A percentile compares a stretch with the other conserved stretches of the same genome.
These are phyloP conservation scores for Phytopythium ostracodes DNA, from an alignment of 352 stramenopile genomes.

Conservation along the genomic window DNA sequence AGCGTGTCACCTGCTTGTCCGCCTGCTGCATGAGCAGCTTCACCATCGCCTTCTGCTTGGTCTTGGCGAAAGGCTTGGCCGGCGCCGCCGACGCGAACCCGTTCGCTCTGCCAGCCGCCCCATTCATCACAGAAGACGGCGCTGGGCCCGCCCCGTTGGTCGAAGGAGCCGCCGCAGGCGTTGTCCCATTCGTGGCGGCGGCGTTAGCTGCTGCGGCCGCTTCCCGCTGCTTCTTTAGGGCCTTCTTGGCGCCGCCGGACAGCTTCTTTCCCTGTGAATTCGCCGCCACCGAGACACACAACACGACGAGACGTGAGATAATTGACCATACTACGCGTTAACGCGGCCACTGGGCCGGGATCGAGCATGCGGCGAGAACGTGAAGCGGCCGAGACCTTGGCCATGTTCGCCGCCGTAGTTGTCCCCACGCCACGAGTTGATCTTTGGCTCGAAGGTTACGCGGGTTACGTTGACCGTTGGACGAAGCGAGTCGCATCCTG, in stretches of 20 bases:
- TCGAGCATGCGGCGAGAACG: no score
- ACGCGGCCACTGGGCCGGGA: no score
- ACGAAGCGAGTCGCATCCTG: no score
- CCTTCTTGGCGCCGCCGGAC: conserved; percentile 31
- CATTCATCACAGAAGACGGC: neutral
- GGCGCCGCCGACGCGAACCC: conserved; percentile 9
- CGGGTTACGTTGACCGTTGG: no score
- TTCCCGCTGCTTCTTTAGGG: conserved; percentile 52
- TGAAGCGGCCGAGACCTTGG: conserved; percentile 9
- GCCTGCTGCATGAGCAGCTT: conserved; percentile 56
- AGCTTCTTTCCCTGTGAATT: conserved; percentile 37
- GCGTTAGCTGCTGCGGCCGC: conserved; percentile 3
- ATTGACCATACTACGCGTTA: neutral
- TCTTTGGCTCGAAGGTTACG: neutral
- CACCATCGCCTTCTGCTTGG: conserved; percentile 53
- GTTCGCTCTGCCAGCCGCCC: neutral
- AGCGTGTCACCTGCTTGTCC: conserved; percentile 34
- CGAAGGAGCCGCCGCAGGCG: neutral
- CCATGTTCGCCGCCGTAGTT: conserved; percentile 10
- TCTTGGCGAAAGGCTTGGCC: conserved; percentile 22
- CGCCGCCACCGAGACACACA: neutral
- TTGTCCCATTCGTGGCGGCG: conserved; percentile 3
- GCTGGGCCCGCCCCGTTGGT: neutral
- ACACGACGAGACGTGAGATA: neutral
- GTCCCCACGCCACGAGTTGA: conserved; percentile 15